phyloP scores from a whole-genome alignment of 257 asterid genomes.

The Scutellaria baicalensis region DNA sequence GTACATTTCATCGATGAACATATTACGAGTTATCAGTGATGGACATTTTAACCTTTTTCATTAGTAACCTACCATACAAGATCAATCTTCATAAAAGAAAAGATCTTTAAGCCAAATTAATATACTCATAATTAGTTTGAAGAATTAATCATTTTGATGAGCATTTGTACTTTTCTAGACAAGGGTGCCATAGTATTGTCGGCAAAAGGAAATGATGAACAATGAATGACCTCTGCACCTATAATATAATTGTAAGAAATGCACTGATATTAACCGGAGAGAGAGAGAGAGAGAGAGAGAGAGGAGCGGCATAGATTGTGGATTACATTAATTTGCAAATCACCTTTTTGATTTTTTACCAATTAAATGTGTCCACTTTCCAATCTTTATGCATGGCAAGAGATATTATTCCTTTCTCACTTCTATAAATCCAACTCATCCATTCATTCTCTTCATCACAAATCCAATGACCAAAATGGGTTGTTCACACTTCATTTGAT shows the following conservation, averaged over 20 bases:
- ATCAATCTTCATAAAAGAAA: not conserved
- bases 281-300: not conserved
- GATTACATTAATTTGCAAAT: not conserved
- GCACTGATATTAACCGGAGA: not conserved
- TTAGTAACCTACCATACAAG: no score
- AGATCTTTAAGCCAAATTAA: not conserved
- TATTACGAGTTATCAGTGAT: no score
- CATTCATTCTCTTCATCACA: not conserved
- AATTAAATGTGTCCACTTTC: not conserved
- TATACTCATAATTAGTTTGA: not conserved
- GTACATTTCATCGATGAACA: no score
- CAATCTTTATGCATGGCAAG: slow-evolving; percentile 26
- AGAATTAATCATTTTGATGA: not conserved
- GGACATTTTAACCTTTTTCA: no score
- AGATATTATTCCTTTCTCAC: not conserved
- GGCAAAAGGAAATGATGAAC: slow-evolving; percentile 14
- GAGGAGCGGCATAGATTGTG: not conserved
- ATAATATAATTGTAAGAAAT: slow-evolving; percentile 3
- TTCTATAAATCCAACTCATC: slow-evolving; percentile 23
- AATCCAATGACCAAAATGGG: no score
- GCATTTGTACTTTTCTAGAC: slow-evolving; percentile 5
- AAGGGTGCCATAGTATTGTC: slow-evolving; percentile 17
- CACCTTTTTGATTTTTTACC: not conserved
- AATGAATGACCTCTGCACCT: no score
- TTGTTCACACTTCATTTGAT: no score